Conservation (phyloP, 1,284 basidiomycete genomes). For the Trichosporon inkin region DNA sequence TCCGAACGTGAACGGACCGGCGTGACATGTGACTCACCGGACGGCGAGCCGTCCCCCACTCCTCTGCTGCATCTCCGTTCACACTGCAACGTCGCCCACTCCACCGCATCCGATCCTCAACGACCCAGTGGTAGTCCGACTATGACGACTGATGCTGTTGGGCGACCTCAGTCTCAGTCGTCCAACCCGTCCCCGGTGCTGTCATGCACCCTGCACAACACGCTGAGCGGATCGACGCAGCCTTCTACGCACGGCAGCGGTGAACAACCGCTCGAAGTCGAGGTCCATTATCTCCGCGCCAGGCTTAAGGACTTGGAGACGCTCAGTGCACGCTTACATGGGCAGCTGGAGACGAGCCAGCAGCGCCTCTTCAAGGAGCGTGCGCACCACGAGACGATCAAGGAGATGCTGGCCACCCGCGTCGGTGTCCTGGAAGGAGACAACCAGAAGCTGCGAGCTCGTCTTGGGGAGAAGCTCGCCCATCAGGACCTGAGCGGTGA, state of each 20-base stretch:
- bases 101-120: not conserved
- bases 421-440: not conserved
- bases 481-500: not conserved
- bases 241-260: not conserved
- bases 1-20: not conserved
- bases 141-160: not conserved
- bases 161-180: too few relatives aligned
- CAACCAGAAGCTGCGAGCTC: not conserved
- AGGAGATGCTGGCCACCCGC: constrained; percentile 3
- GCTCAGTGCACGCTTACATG: not conserved
- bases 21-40: not conserved
- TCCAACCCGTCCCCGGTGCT: not conserved
- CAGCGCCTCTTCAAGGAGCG: constrained; percentile 7
- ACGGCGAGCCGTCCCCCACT: too few relatives aligned
- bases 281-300: not conserved
- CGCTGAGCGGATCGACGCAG: not conserved
- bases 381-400: constrained; percentile 8
- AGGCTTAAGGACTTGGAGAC: not conserved
- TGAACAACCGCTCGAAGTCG: not conserved
- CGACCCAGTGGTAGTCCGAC: not conserved
- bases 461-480: not conserved
- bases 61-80: not conserved
- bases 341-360: constrained; percentile 4
- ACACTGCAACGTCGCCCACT: not conserved
- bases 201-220: not conserved